Conservation (phyloP, 345 rosid genomes). For the Cardamine resedifolia region DNA sequence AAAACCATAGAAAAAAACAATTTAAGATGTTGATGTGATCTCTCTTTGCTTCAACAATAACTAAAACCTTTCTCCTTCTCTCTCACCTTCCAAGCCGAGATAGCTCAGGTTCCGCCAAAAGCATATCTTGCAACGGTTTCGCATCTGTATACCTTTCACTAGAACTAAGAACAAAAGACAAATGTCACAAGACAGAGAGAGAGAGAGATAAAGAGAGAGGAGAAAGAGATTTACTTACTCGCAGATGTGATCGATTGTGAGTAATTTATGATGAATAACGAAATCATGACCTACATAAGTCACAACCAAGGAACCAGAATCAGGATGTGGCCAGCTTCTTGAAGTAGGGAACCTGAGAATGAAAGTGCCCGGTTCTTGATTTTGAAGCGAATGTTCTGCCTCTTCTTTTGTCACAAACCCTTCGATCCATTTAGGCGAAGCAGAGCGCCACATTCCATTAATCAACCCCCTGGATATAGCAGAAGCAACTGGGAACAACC, state of each 20-base stretch:
- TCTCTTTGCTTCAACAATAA: slow-evolving; percentile 1
- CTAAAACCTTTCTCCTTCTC: slow-evolving; percentile 11
- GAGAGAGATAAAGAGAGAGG: not conserved
- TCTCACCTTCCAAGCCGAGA: slow-evolving; percentile 83
- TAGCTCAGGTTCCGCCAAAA: slow-evolving; percentile 84
- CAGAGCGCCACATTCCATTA: slow-evolving; percentile 67
- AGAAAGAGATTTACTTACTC: slow-evolving; percentile 45
- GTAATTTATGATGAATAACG: slow-evolving; percentile 61
- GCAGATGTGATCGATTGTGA: slow-evolving; percentile 55
- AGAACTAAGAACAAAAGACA: slow-evolving; percentile 29
- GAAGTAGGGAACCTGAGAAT: slow-evolving; percentile 87
- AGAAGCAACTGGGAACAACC: slow-evolving; percentile 87
- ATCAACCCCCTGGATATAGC: slow-evolving; percentile 63
- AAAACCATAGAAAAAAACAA: not conserved
- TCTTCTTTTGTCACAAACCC: slow-evolving; percentile 96
- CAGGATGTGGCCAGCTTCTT: slow-evolving; percentile 99
- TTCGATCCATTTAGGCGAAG: slow-evolving; percentile 87
- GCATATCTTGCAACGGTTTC: slow-evolving; percentile 64
- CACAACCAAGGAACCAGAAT: slow-evolving; percentile 84
- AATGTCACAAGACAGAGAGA: slow-evolving; percentile 8
- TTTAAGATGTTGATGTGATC: not conserved
- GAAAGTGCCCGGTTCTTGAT: slow-evolving; percentile 94
- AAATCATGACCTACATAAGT: slow-evolving; percentile 76
- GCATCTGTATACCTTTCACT: slow-evolving; percentile 47
- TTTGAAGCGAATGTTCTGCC: slow-evolving; percentile 80